phyloP scores from a whole-genome alignment of 2,329 filamentous ascomycete species.

The Stagonosporopsis cucurbitacearum region DNA sequence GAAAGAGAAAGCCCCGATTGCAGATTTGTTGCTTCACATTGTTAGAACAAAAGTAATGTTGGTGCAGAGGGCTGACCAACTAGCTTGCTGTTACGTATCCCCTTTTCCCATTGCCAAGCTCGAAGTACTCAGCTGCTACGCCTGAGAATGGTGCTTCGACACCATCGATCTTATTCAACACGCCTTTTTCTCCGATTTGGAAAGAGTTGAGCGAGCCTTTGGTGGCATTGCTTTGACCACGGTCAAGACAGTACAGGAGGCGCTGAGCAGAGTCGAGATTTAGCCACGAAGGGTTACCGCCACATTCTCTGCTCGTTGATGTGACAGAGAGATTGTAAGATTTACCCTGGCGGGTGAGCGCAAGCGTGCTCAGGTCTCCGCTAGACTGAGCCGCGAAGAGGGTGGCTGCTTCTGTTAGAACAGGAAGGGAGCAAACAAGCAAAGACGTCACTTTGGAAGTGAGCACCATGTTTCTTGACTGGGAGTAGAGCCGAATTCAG shows the following conservation, averaged over 20 bases:
- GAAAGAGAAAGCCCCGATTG: constrained; percentile 18
- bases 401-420: constrained; percentile 10
- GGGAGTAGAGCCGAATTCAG: not conserved
- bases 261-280: constrained; percentile 19
- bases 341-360: not conserved
- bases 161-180: constrained; percentile 12
- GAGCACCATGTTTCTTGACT: not conserved
- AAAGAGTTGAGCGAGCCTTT: constrained; percentile 23
- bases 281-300: constrained; percentile 19
- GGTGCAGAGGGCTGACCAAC: not conserved
- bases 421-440: not conserved
- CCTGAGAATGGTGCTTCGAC: constrained; percentile 23
- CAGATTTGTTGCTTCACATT: constrained; percentile 14
- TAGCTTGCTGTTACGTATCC: constrained; percentile 21
- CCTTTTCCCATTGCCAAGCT: constrained; percentile 1
- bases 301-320: constrained; percentile 14
- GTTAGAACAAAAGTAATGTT: not conserved
- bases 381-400: constrained; percentile 25
- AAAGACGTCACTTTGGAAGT: not conserved
- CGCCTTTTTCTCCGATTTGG: constrained; percentile 7
- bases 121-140: constrained; percentile 18
- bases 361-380: constrained; percentile 20
- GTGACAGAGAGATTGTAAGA: constrained; percentile 16
- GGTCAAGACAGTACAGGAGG: constrained; percentile 26
- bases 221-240: constrained; percentile 12